Base-by-base conservation (phyloP, 768 basidiomycete species). In the Scleroderma citrinum region DNA sequence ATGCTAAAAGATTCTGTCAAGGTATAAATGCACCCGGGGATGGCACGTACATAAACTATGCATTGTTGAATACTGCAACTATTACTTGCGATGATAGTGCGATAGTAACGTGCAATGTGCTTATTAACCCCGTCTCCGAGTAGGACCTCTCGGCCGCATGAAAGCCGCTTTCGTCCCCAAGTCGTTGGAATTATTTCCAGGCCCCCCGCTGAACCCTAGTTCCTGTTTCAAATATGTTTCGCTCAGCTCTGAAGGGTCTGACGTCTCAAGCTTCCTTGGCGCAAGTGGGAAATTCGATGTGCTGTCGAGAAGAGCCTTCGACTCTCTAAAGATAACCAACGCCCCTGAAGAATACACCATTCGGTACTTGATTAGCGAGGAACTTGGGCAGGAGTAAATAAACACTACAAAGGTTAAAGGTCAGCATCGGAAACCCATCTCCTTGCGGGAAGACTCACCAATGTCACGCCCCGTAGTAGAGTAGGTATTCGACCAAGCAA, bases 321-420 rank as follows among this genome's bases (percentile, higher is more conserved):
- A 81, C 7, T 76, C 68, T 44, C 74, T 71, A 58, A 78, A 84
- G 7, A 85, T 74, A 17, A 76, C 65, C 10, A 73, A 57, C 11
- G 79, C 78, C 8, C 81, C 83, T 2, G 85, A 83, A 0, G 92
- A 90, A 68, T 94, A 95, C 31, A 96, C 62, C 89, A 98, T 93
- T 38, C 92, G 78, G 52, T 83, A 74, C 59, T 90, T 91, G 68
- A 96, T 76, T 1, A 88, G 87, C 6, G 87, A 90, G 13, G 67
- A 59, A 3, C 83, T 76, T 0, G 94, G 94, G 64, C 94, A 98
- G 17, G 87, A 87, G 67, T 97, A 98, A 49, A 96, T 87, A 67
- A 92, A 93, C 44, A 88, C 87, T 92, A 53, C 21, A 53, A 29
- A 41, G 49, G 35, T 42, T 42, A 13, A 41, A 53, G 43, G 53